Evolutionary conservation across 1,284 basidiomycete species (phyloP).

Genomic region (Rhodotorula mucilaginosa): DNA sequence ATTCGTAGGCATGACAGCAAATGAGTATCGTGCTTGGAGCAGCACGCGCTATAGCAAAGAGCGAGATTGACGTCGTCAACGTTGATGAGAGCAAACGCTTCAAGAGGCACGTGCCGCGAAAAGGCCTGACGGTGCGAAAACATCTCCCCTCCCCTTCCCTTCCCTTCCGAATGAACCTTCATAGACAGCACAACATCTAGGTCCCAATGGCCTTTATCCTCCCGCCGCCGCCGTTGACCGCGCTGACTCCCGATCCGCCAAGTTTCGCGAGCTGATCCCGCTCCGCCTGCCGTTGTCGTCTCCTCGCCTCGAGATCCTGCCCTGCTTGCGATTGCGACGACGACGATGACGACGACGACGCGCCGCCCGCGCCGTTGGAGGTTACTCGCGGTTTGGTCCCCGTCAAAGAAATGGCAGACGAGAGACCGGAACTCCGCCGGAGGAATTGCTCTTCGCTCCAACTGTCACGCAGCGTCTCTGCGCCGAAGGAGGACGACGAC

Average conservation of each 20-base stretch:
- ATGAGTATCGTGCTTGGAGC: no score
- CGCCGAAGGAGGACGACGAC: neutral
- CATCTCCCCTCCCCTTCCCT: no score
- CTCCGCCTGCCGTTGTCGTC: constrained; percentile 1
- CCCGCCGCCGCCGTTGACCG: neutral
- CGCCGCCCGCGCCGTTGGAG: no score
- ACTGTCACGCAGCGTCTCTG: neutral
- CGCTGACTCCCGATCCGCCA: neutral
- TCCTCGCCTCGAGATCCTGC: constrained; percentile 6
- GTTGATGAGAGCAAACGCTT: no score
- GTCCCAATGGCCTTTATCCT: constrained; percentile 7
- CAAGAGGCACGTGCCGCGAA: no score
- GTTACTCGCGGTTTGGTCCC: neutral
- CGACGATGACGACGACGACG: neutral
- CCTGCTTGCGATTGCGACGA: neutral
- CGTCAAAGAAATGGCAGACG: neutral
- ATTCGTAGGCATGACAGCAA: neutral
- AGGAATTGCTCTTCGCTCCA: constrained; percentile 18
- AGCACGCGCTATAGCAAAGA: no score
- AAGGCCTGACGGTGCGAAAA: no score
- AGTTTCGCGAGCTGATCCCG: constrained; percentile 1
- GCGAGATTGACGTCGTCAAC: no score
- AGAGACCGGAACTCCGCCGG: neutral
- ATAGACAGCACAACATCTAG: neutral
- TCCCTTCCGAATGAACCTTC: no score